phyloP scores from a whole-genome alignment of 108 stramenopile species.

The Asterionellopsis glacialis region DNA sequence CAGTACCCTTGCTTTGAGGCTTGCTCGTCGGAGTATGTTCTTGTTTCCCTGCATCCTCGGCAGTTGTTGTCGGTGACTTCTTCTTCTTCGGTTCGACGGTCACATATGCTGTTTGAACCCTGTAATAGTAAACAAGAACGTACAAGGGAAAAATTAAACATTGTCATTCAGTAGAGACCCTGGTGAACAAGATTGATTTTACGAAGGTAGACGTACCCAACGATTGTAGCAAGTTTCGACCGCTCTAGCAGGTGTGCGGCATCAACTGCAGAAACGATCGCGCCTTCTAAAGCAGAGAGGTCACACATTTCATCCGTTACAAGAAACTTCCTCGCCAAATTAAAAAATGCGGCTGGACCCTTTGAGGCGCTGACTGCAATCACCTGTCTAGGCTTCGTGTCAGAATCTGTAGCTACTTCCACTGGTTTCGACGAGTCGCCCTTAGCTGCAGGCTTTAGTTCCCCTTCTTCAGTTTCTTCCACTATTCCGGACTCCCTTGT shows the following conservation, averaged over 20 bases:
- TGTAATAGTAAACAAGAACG: conserved; percentile 10
- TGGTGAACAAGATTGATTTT: not conserved
- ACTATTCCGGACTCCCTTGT: too few species aligned
- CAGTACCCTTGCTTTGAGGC: too few species aligned
- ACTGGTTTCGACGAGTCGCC: too few species aligned
- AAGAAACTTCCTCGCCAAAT: conserved; percentile 76
- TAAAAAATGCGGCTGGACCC: conserved; percentile 77
- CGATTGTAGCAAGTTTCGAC: conserved; percentile 72
- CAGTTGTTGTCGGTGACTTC: conserved; percentile 16
- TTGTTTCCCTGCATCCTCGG: conserved; percentile 10
- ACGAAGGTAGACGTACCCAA: conserved; percentile 37
- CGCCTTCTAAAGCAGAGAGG: conserved; percentile 80
- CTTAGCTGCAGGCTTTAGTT: too few species aligned
- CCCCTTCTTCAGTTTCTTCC: too few species aligned
- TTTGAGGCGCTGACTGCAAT: conserved; percentile 87
- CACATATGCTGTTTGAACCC: conserved; percentile 74
- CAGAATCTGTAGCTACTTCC: not conserved
- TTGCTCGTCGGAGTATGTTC: not conserved
- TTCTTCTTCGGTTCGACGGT: conserved; percentile 65
- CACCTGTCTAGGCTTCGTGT: conserved; percentile 46
- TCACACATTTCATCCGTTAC: conserved; percentile 78
- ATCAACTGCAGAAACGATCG: conserved; percentile 82
- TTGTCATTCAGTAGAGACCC: not conserved
- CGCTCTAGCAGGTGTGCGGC: conserved; percentile 81
- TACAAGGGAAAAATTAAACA: not conserved